Percentiles rank a stretch among this genome's conserved stretches.
Conservation (phyloP, 495 filamentous ascomycete genomes). For the Aspergillus sparsus region DNA sequence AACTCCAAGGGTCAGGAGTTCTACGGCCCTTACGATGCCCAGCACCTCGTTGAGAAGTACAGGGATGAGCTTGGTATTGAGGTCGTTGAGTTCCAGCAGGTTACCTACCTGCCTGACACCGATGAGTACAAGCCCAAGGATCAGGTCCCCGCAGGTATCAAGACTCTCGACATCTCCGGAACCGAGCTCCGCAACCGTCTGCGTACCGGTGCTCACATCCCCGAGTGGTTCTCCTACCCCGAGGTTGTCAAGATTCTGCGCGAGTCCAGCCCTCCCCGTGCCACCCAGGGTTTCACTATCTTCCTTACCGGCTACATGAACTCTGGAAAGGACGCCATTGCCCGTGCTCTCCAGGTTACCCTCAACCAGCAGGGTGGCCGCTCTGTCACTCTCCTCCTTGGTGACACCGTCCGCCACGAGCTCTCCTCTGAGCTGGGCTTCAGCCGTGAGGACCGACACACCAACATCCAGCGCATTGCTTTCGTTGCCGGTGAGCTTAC, state of each 20-base stretch:
- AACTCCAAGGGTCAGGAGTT: constrained; percentile 96
- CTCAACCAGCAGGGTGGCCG: constrained; percentile 98
- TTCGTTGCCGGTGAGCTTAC: constrained; percentile 96
- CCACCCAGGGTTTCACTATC: constrained; percentile 92
- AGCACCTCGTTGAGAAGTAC: constrained; percentile 97
- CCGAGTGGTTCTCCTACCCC: constrained; percentile 99
- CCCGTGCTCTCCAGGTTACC: constrained; percentile 92
- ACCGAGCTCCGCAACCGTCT: constrained; percentile 91
- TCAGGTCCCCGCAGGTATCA: constrained; percentile 76
- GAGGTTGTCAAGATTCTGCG: constrained; percentile 95
- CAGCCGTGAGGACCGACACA: constrained; percentile 88
- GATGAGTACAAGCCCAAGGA: constrained; percentile 95
- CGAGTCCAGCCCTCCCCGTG: constrained; percentile 89
- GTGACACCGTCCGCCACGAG: constrained; percentile 91
- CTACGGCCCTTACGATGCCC: constrained; percentile 98
- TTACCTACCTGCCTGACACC: constrained; percentile 95
- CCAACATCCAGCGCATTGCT: constrained; percentile 92
- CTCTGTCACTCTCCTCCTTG: constrained; percentile 87
- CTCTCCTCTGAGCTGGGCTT: constrained; percentile 95
- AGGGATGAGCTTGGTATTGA: constrained; percentile 93
- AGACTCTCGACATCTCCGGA: constrained; percentile 95
- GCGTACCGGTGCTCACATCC: constrained; percentile 87
- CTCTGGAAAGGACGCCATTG: constrained; percentile 94
- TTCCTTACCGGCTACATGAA: constrained; percentile 98
- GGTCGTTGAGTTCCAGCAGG: constrained; percentile 98